These are phyloP conservation scores for Lachancea sp. DNA, from an alignment of 805 yeast genomes.

Conservation along the genomic window DNA sequence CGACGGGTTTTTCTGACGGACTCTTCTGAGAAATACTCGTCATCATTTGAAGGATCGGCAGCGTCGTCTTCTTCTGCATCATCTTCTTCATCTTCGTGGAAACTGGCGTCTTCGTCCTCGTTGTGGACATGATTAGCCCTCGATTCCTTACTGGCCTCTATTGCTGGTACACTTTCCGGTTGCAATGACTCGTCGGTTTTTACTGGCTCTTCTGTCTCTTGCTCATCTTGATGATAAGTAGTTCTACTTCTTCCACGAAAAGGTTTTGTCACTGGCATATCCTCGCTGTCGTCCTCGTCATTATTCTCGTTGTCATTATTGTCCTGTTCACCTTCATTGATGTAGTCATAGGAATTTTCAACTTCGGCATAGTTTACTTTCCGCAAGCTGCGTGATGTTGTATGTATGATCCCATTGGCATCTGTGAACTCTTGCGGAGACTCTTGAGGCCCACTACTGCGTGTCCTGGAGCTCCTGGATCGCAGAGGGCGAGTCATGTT, in stretches of 20 bases:
- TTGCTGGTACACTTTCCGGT: no score
- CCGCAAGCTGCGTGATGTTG: conserved; percentile 30
- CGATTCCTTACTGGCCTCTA: no score
- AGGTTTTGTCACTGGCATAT: neutral
- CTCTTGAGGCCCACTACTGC: conserved; percentile 3
- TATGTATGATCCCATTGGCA: conserved; percentile 25
- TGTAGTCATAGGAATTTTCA: conserved; percentile 18
- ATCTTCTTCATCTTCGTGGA: conserved; percentile 29
- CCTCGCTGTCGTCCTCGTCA: conserved; percentile 1
- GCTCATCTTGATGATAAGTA: neutral
- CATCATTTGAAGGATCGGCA: conserved; percentile 30
- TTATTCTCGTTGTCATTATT: conserved; percentile 11
- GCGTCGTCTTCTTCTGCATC: conserved; percentile 30
- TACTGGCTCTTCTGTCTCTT: neutral
- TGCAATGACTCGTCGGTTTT: neutral
- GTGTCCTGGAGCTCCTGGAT: conserved; percentile 14
- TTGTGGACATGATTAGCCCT: neutral
- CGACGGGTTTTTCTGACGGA: conserved; percentile 9
- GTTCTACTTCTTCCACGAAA: conserved; percentile 11
- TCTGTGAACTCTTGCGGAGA: conserved; percentile 21
- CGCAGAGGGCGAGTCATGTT: conserved; percentile 9
- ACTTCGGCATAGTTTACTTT: conserved; percentile 34
- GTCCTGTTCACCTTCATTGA: conserved; percentile 15
- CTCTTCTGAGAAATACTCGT: conserved; percentile 15
- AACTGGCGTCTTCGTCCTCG: conserved; percentile 30